These are phyloP conservation scores for Tubosaeta brunneosetosa DNA, from an alignment of 768 basidiomycete genomes.

Conservation along the genomic window DNA sequence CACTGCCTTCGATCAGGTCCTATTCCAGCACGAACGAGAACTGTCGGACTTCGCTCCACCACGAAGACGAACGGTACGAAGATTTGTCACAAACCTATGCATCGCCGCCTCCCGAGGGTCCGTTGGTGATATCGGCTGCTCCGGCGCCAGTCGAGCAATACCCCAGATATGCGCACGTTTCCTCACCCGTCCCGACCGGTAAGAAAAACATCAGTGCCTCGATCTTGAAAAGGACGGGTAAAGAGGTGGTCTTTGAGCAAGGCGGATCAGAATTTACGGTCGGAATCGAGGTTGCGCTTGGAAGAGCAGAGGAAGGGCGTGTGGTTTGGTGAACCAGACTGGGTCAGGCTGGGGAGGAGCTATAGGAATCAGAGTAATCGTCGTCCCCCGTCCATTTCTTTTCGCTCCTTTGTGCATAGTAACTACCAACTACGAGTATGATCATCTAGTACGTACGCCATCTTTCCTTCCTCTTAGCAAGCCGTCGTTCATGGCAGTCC, in stretches of 20 bases:
- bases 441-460: neutral
- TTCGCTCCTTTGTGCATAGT: neutral
- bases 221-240: slow-evolving; percentile 11
- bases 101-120: slow-evolving; percentile 27
- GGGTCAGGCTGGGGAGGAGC: too few relatives aligned
- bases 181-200: slow-evolving; percentile 12
- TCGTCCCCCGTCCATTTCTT: slow-evolving; percentile 14
- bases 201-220: slow-evolving; percentile 11
- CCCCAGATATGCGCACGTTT: slow-evolving; percentile 29
- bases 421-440: too few relatives aligned
- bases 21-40: slow-evolving; percentile 5
- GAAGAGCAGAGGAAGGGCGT: slow-evolving; percentile 31
- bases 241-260: slow-evolving; percentile 25
- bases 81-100: slow-evolving; percentile 30
- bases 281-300: slow-evolving; percentile 30
- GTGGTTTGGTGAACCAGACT: slow-evolving; percentile 27
- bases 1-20: slow-evolving; percentile 15
- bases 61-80: slow-evolving; percentile 19
- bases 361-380: slow-evolving; percentile 12
- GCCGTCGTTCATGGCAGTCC: too few relatives aligned
- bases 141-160: slow-evolving; percentile 18
- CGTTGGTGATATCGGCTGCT: slow-evolving; percentile 17
- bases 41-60: slow-evolving; percentile 15
- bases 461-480: neutral
- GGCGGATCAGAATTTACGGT: slow-evolving; percentile 24